Base-by-base conservation (phyloP, 371 early-diverging fungal species). In the Saksenaea oblongispora region DNA sequence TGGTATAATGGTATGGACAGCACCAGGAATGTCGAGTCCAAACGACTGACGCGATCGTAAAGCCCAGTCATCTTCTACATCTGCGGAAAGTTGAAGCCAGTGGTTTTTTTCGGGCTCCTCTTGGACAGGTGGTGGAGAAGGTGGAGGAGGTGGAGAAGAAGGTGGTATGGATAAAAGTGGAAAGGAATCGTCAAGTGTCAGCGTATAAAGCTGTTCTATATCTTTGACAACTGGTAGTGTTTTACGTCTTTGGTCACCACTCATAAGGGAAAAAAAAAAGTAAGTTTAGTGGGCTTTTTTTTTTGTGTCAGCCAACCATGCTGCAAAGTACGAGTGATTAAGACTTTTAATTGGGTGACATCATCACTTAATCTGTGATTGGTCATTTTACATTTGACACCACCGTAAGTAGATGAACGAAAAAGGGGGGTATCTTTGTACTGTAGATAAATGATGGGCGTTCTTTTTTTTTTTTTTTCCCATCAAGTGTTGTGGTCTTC, bases 21-120 rank as follows among this genome's bases (percentile, higher is more conserved):
- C 69, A 15, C 73, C 73, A 24, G 73, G 73, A n/a, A 73, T 64
- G 35, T 68, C 69, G 15, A 73, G 64, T 14, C 73, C 73, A 51
- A 64, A 42, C 5, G 68, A 61, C 34, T 63, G 64, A 34, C 59
- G 63, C 24, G 54, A 54, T 44, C 28, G 22, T 35, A 18, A 51
- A 34, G 35, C 44, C 28, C 60, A 35, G 60, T 62, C 54, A 22
- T 62, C 35, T 18, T 36, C 54, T 17, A 62, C 55, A 54, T 62
- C 62, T 27, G 62, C 55, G 2, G 62, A 62, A 34, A 62, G 62
- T 31, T 62, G 62, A 1, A 62, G 44, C 62, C 62, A 62, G 24
- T 42, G 62, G 31, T 58, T 36, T 14, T n/a, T 3, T n/a, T 47
- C 22, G 22, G 51, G 51, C 22, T 22, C 24, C 31, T 31, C 31